Evolutionary conservation across 176 grass and related monocot genomes (phyloP), one percentile per base, ranked within the genome.

Genomic region (Puya raimondii): DNA sequence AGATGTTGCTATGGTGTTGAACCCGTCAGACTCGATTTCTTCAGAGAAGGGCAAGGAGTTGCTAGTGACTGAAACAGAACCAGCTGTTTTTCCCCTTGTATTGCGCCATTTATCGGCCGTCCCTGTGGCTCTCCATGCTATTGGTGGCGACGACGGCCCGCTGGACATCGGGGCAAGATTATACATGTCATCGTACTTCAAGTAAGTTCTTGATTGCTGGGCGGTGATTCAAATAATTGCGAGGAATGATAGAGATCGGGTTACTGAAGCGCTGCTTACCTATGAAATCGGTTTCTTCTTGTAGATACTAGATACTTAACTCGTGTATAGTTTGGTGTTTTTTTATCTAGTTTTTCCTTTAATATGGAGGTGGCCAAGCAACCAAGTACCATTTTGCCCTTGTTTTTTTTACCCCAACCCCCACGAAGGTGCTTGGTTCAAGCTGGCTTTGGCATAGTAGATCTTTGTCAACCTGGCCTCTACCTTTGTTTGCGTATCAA

Each of bases 41-140:
- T 64, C 69, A n/a, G 82, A 83, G 73, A 71, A 84, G 78, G 63
- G 33, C 1, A 74, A 80, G 29, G 76, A 86, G 81, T 23, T 75
- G 74, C 68, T 66, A 74, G 67, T 10, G 67, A 50, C 52, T 54
- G 53, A 82, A 79, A 50, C 48, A 27, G 63, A 27, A 14, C 89
- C 94, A 61, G 64, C 80, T 5, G 79, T 67, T 73, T 88, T 92
- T 67, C 94, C 94, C 50, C 74, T 92, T 65, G 89, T 92, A 66
- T 75, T 97, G 56, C 71, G 51, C 1, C 81, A 87, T 74, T 74
- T 97, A 22, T 90, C 84, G n/a, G 66, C 83, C 20, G 71, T 97
- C 20, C 89, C 90, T 3, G 89, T 97, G 69, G 86, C 91, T 67
- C 72, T 97, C 70, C 81, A 90, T 84, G 89, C 89, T 50, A 68